A percentile compares a stretch with the other conserved stretches of the same genome.
Conservation (phyloP, 2,329 filamentous ascomycete genomes). For the Fusarium devonianum region DNA sequence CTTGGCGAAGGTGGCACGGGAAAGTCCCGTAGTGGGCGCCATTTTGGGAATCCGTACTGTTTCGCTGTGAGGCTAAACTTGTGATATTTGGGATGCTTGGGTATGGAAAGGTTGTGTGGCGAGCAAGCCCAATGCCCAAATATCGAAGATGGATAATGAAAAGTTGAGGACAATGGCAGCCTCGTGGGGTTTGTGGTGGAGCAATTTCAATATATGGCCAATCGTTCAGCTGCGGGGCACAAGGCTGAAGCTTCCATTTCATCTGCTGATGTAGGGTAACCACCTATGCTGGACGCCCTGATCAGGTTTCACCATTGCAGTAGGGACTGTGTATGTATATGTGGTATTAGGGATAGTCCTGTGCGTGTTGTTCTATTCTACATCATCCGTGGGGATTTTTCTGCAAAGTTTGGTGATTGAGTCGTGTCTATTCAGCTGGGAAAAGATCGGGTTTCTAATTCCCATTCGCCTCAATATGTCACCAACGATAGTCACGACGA, state of each 20-base stretch:
- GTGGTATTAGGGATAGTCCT: no score
- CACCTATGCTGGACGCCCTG: no score
- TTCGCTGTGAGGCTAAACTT: background rate
- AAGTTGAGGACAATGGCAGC: constrained; percentile 41
- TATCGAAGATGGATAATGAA: constrained; percentile 29
- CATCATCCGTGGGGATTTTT: no score
- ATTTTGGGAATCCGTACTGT: constrained; percentile 18
- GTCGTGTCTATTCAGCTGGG: no score
- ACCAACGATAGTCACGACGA: no score
- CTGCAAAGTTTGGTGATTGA: no score
- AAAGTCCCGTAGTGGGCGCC: constrained; percentile 51
- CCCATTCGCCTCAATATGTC: no score
- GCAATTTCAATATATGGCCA: constrained; percentile 16
- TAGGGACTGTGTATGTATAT: no score
- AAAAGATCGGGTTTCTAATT: no score
- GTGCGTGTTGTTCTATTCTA: no score
- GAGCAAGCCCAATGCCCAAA: background rate
- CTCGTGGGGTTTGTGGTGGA: constrained; percentile 30
- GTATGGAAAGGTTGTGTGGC: background rate
- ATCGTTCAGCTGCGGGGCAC: constrained; percentile 5
- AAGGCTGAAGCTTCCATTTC: constrained; percentile 26
- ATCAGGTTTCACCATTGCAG: no score
- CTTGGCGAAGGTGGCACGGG: constrained; percentile 81
- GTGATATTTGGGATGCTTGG: background rate
- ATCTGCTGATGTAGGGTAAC: background rate